Percentiles rank a stretch among this genome's conserved stretches.
phyloP scores from a whole-genome alignment of 2,329 filamentous ascomycete species.

The Talaromyces albobiverticillius region DNA sequence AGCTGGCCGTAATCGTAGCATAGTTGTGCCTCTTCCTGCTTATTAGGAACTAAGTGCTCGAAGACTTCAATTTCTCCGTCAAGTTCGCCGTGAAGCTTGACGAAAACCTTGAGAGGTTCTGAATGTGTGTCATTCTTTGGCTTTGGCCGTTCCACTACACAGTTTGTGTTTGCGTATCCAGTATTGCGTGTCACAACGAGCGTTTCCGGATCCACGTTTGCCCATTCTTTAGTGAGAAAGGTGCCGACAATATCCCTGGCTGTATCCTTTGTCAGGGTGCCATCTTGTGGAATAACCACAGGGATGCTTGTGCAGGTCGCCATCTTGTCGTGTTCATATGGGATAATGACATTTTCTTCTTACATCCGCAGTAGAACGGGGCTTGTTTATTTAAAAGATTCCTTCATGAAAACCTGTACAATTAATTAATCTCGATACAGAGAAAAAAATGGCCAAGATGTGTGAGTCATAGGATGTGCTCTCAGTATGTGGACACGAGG shows the following conservation, averaged over 20 bases:
- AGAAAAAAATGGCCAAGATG: too few relatives aligned
- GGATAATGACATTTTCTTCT: too few relatives aligned
- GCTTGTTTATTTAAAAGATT: too few relatives aligned
- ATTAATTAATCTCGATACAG: too few relatives aligned
- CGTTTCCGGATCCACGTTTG: conserved; percentile 16
- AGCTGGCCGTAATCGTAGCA: conserved; percentile 19
- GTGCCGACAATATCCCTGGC: conserved; percentile 17
- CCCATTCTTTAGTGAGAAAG: conserved; percentile 20
- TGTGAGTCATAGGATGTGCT: too few relatives aligned
- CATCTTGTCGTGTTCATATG: too few relatives aligned
- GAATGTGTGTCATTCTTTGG: background rate
- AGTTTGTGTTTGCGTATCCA: conserved; percentile 18
- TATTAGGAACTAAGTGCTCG: conserved; percentile 18
- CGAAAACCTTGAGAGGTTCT: conserved; percentile 15
- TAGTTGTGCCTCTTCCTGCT: conserved; percentile 20
- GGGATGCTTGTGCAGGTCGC: conserved; percentile 10
- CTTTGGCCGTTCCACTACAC: conserved; percentile 18
- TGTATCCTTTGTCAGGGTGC: conserved; percentile 13
- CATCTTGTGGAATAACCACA: conserved; percentile 16
- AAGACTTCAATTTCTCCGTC: conserved; percentile 16
- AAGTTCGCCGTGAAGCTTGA: conserved; percentile 1
- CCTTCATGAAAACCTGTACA: too few relatives aligned
- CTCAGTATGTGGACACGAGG: too few relatives aligned
- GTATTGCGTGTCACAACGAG: conserved; percentile 17
- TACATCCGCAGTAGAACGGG: too few relatives aligned